Evolutionary conservation across 2,329 filamentous ascomycete species (phyloP), one percentile per base, ranked within the genome.

Genomic region (Botrytis squamosa): DNA sequence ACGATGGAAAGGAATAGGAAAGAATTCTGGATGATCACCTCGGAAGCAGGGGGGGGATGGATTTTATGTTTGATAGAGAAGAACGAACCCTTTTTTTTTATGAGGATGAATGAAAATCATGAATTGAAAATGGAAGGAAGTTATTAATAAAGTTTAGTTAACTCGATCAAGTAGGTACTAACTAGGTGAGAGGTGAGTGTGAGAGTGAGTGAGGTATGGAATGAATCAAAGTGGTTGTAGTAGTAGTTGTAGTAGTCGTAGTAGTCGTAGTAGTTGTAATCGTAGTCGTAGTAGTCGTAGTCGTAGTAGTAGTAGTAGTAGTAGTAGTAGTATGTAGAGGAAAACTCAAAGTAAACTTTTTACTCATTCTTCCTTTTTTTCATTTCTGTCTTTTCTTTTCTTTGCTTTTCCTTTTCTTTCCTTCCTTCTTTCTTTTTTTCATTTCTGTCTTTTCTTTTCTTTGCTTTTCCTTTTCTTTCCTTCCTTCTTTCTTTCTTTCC

Each of bases 11-110:
- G 60, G 76, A 75, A 62, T 60, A 76, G 77, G 75, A 78, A 64
- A 55, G 75, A 74, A 76, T 74, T 77, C 73, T 74, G 74, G 77
- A 66, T 72, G 77, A 79, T 79, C 78, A 67, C 71, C n/a, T 55
- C 25, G 0, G 72, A 74, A 71, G 75, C 74, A 63, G 63, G 74
- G 77, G 70, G 40, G 40, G 44, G 16, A 8, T 9, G 12, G 25
- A 29, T 29, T n/a, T 55, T 55, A 29, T 55, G n/a, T 55, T 29
- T 55, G 52, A 29, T 55, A 55, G 52, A 55, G 52, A 20, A 18
- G 42, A 38, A 67, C 16, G 70, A 25, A 60, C 22, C 62, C 55
- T 49, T 60, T 57, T 29, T 29, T 29, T 55, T 52, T 55, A 52
- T 52, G 49, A 52, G 49, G 49, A 52, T n/a, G 49, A 14, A 52